A percentile compares a stretch with the other conserved stretches of the same genome.
Conservation (phyloP, 208 protist genomes). For the Trypanosoma platydactyli region DNA sequence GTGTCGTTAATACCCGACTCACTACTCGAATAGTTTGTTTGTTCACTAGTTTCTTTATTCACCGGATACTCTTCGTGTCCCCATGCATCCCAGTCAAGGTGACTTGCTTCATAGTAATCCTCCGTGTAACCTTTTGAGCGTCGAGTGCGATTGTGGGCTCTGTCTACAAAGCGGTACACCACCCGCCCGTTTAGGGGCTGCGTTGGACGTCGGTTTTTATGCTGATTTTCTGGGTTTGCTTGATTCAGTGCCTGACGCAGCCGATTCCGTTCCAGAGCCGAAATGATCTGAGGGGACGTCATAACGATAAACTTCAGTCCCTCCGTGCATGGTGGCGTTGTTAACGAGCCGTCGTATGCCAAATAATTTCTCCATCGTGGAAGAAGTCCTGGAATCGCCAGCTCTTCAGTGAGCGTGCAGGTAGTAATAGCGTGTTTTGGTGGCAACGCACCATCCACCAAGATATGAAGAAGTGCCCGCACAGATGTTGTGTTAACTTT, state of each 20-base stretch:
- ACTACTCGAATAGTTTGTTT: not conserved
- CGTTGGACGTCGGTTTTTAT: slow-evolving; percentile 56
- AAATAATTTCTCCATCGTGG: slow-evolving; percentile 61
- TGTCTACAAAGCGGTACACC: slow-evolving; percentile 70
- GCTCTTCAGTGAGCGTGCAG: slow-evolving; percentile 54
- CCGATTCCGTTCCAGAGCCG: slow-evolving; percentile 42
- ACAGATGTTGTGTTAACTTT: slow-evolving; percentile 54
- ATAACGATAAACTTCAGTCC: slow-evolving; percentile 79
- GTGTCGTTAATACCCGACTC: not conserved
- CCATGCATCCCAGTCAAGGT: slow-evolving; percentile 8
- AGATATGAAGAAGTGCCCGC: slow-evolving; percentile 59
- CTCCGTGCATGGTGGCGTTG: slow-evolving; percentile 74
- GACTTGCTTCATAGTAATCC: slow-evolving; percentile 9
- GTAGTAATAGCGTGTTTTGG: slow-evolving; percentile 56
- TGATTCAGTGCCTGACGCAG: slow-evolving; percentile 49
- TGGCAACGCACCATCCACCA: slow-evolving; percentile 59
- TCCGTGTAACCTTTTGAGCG: slow-evolving; percentile 3
- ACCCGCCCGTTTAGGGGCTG: slow-evolving; percentile 63
- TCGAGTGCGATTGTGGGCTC: not conserved
- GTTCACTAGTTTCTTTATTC: not conserved
- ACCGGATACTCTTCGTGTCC: not conserved
- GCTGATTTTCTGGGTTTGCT: slow-evolving; percentile 42
- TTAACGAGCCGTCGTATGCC: slow-evolving; percentile 75
- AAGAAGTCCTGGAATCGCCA: slow-evolving; percentile 49
- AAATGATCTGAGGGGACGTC: slow-evolving; percentile 71